Evolutionary conservation across 1,139 yeast genomes (phyloP).

Genomic region (Diutina mesorugosa): DNA sequence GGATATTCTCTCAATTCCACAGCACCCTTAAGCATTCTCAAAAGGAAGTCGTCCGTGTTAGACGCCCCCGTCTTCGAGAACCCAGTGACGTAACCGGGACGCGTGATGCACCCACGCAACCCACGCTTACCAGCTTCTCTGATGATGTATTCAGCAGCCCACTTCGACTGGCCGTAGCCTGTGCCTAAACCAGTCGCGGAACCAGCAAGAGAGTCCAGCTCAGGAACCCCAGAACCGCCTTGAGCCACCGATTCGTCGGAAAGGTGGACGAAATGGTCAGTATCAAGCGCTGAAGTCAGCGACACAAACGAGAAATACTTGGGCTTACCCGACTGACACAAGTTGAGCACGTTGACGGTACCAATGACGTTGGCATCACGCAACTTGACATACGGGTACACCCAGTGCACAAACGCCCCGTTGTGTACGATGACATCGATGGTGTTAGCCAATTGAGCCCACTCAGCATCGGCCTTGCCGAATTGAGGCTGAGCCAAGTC

Average conservation of each 20-base stretch:
- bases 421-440: conserved; percentile 86
- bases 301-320: conserved; percentile 87
- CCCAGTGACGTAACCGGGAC: conserved; percentile 97
- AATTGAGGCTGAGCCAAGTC: conserved; percentile 62
- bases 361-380: conserved; percentile 91
- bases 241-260: conserved; percentile 57
- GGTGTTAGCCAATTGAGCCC: conserved; percentile 42
- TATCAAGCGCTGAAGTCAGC: conserved; percentile 86
- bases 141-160: conserved; percentile 90
- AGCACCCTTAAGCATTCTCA: conserved; percentile 91
- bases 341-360: conserved; percentile 69
- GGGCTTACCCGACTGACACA: conserved; percentile 73
- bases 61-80: conserved; percentile 73
- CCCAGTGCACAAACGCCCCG: conserved; percentile 99
- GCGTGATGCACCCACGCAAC: conserved; percentile 72
- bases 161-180: conserved; percentile 95
- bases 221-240: conserved; percentile 66
- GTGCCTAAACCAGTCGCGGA: conserved; percentile 72
- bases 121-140: conserved; percentile 84
- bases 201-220: conserved; percentile 71
- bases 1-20: conserved; percentile 81
- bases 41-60: conserved; percentile 90
- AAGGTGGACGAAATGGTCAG: conserved; percentile 62
- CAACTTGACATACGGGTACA: conserved; percentile 80
- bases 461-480: conserved; percentile 48